Evolutionary conservation across 225 moss, liverwort and hornwort genomes (phyloP), one percentile per base, ranked within the genome.

Genomic region (Physcomitrellopsis africana): DNA sequence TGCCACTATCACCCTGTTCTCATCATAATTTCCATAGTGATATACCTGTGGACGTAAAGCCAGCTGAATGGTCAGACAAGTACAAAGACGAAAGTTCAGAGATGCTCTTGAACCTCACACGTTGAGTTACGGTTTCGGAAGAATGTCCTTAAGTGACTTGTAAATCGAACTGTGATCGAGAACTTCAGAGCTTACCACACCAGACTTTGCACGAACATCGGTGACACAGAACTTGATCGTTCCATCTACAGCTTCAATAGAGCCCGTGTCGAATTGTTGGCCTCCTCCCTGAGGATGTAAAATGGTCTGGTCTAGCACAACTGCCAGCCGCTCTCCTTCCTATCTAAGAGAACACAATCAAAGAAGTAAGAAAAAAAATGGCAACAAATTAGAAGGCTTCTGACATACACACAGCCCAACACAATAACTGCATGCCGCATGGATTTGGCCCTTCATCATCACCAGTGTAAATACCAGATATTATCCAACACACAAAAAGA

Each of bases 231-330:
- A 94, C 66, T 82, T 89, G 45, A 81, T 72, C 29, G 70, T 46
- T 60, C 81, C 81, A 71, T 84, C 88, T 20, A 60, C 14, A 17
- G 82, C 43, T 72, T 83, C 82, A 62, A 92, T 90, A 67, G 20
- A 73, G 65, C 93, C 88, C 13, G 67, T 79, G 66, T 94, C 92
- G 68, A 70, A 83, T 24, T 90, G 92, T 65, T 94, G 92, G 16
- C 92, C 92, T 14, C 93, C 90, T 14, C 92, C 93, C 79, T 94
- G 93, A n/a, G 93, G 86, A 83, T 94, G 54, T 70, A 94, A 59
- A 63, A 94, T 81, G 6, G 93, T 94, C 69, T 85, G 80, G 68
- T 94, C 92, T 61, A 92, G 68, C 11, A 92, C 77, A 12, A 94
- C 85, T 66, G 82, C 91, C 71, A 76, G 47, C 54, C 90, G 90